Conservation (phyloP, 2,329 filamentous ascomycete species). For the Amauroascus niger region DNA sequence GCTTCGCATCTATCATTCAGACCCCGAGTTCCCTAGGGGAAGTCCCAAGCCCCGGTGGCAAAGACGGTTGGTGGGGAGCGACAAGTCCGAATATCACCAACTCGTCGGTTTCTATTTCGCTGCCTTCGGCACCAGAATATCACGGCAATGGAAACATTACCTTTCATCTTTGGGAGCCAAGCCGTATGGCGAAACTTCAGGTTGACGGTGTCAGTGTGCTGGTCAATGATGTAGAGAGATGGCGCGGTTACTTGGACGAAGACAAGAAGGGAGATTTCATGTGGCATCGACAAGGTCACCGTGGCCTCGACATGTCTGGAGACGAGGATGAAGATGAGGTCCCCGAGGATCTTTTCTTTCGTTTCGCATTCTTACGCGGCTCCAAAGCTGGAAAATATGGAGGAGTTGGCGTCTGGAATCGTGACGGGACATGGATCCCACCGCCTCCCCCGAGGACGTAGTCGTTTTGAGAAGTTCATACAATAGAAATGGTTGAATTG, state of each 20-base stretch:
- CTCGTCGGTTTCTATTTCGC: slow-evolving; percentile 35
- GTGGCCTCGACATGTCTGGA: slow-evolving; percentile 30
- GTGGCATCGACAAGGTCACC: slow-evolving; percentile 39
- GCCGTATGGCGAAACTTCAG: slow-evolving; percentile 32
- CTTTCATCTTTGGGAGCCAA: slow-evolving; percentile 35
- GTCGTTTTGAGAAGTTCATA: neutral
- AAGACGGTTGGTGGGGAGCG: slow-evolving; percentile 36
- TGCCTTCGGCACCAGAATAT: slow-evolving; percentile 27
- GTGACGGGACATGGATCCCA: slow-evolving; percentile 17
- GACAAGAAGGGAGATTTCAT: slow-evolving; percentile 41
- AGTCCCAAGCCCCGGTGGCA: slow-evolving; percentile 35
- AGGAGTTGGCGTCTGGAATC: slow-evolving; percentile 32
- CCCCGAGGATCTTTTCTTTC: slow-evolving; percentile 38
- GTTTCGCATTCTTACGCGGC: slow-evolving; percentile 39
- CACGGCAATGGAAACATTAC: slow-evolving; percentile 39
- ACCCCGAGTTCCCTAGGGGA: slow-evolving; percentile 60
- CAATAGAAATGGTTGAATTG: neutral
- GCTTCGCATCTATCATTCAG: slow-evolving; percentile 79
- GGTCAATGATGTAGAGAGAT: slow-evolving; percentile 56
- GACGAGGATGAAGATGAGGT: slow-evolving; percentile 19
- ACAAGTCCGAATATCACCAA: slow-evolving; percentile 47
- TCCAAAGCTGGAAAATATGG: slow-evolving; percentile 34
- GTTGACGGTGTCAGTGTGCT: slow-evolving; percentile 51
- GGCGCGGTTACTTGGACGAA: slow-evolving; percentile 47
- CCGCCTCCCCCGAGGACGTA: slow-evolving; percentile 17